Base-by-base conservation (phyloP, 2,329 filamentous ascomycete species). In the Aspergillus sp. region DNA sequence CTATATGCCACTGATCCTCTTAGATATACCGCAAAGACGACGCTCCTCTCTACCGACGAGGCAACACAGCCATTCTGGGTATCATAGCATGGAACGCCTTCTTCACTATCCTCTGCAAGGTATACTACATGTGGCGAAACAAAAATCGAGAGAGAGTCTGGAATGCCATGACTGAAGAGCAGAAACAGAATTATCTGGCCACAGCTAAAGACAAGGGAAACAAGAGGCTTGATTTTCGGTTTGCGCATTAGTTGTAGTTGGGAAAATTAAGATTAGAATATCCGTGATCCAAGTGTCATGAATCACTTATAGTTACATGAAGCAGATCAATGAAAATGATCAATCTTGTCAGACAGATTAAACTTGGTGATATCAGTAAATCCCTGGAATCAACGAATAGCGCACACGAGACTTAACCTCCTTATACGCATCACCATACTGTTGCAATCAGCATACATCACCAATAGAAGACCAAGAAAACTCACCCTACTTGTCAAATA, bases 11-110 rank as follows among this genome's bases (percentile, higher is more conserved):
- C 19, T 19, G 19, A 19, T 19, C 19, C 19, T 19, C 19, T n/a
- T 74, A 77, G 49, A 73, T 78, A 45, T 78, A 77, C 53, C 68
- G 74, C 13, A 61, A 73, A 10, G 71, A 72, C 52, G 77, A 80
- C 44, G 60, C 61, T 2, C 76, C 77, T 0, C 73, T 72, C 52
- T 80, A 79, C 58, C 71, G 74, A 47, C 63, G 56, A 9, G 77
- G 78, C 7, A 80, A 81, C 59, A 73, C 65, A 2, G 68, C 77
- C 7, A 64, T 77, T 35, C 63, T 80, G 9, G 70, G 67, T 0
- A 72, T 81, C 27, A 68, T 71, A 26, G 62, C 68, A 0, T 61
- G 79, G 2, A 64, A 69, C 1, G 56, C 80, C 2, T 56, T 69
- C 0, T 49, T 70, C 0, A 78, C 80, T 36, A 5, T 78, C n/a